phyloP scores from a whole-genome alignment of 1,284 basidiomycete genomes.

The Puccinia polysora region DNA sequence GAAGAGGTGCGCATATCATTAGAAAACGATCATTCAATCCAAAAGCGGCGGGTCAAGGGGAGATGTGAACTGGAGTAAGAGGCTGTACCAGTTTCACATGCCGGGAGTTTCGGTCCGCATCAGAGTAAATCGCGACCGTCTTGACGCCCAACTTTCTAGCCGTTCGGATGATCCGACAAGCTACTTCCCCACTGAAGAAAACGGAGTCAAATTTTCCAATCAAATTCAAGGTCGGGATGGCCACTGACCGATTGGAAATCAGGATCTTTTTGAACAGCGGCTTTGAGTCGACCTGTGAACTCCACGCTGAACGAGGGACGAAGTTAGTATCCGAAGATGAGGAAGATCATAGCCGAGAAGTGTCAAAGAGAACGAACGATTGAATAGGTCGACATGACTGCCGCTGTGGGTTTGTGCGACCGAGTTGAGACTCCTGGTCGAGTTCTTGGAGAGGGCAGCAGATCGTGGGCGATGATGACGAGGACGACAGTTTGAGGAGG shows the following conservation, averaged over 20 bases:
- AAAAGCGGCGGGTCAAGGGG: background rate
- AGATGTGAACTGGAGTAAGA: background rate
- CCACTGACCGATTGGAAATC: slow-evolving; percentile 37
- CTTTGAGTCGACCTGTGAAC: slow-evolving; percentile 3
- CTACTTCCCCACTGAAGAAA: slow-evolving; percentile 84
- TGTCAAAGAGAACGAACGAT: background rate
- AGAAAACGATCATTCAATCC: background rate
- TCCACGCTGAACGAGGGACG: slow-evolving; percentile 16
- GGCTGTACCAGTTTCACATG: slow-evolving; percentile 62
- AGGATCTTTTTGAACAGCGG: slow-evolving; percentile 33
- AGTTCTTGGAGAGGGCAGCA: too few species aligned
- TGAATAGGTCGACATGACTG: background rate
- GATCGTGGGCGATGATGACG: too few species aligned
- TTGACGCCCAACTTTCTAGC: slow-evolving; percentile 79
- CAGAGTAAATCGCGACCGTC: slow-evolving; percentile 84
- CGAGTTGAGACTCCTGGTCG: too few species aligned
- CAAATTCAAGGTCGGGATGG: background rate
- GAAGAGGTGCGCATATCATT: background rate
- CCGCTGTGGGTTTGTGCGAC: background rate
- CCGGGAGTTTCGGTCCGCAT: slow-evolving; percentile 70
- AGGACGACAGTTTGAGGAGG: too few species aligned
- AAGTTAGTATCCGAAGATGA: background rate
- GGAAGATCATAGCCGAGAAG: background rate
- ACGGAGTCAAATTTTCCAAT: background rate
- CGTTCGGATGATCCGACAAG: slow-evolving; percentile 83